Base-by-base conservation (phyloP, 176 grass and related monocot species). In the Carex kokanica region DNA sequence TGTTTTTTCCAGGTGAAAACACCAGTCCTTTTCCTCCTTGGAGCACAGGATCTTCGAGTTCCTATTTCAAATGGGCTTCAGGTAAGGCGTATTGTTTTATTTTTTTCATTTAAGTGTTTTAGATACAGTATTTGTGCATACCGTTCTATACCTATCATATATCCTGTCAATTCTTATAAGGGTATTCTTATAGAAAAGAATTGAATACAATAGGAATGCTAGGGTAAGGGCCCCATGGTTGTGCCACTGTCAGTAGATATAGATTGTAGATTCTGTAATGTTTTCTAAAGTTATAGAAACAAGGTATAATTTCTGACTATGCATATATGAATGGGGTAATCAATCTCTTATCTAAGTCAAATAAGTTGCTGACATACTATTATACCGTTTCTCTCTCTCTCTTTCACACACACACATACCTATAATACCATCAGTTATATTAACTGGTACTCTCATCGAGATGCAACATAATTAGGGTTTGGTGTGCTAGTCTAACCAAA, bases 31-130 rank as follows among this genome's bases (percentile, higher is more conserved):
- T 91, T 98, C 87, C 92, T 98, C 17, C 86, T 98, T 20, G 92
- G 92, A 89, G 95, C 89, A 41, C 93, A 95, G 87, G 92, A 98
- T 93, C 92, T 98, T 20, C 86, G 95, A 40, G 95, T 98, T 78
- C 95, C 95, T 89, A 79, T 98, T 91, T 95, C 95, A 56, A 95
- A 98, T 90, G 95, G 95, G 78, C 88, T 98, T 67, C 95, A 98
- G 95, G 92, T 98, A 90, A 51, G 21, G 40, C 20, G 2, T 51
- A 47, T 64, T 65, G n/a, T 51, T 73, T 52, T 51, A 34, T 11
- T 23, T 25, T 51, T 24, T 70, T 70, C 16, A 20, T 70, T 41
- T 41, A 11, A 70, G 15, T 20, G 20, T 38, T 36, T 43, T 18
- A 49, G 45, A 49, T 12, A 49, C 45, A 49, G 8, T 49, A 49